A percentile compares a stretch with the other conserved stretches of the same genome.
These are phyloP conservation scores for Nothophoma quercina DNA, from an alignment of 2,329 filamentous ascomycete genomes.

Conservation along the genomic window DNA sequence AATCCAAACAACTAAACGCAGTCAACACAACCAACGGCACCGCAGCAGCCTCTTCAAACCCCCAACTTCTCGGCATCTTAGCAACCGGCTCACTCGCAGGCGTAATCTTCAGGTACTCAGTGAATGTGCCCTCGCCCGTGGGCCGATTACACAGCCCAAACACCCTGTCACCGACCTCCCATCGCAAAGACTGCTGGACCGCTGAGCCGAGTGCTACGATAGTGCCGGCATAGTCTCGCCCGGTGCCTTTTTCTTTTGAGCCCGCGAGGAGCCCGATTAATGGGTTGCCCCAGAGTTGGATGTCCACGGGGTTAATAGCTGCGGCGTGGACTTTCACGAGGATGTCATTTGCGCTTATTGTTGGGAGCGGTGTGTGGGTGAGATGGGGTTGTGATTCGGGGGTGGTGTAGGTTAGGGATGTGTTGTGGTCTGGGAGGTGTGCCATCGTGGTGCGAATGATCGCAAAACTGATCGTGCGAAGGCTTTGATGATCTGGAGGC, in stretches of 20 bases:
- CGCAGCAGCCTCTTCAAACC: constrained; percentile 34
- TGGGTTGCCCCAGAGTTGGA: constrained; percentile 46
- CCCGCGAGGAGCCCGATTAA: constrained; percentile 38
- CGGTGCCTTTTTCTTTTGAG: constrained; percentile 48
- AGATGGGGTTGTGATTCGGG: constrained; percentile 36
- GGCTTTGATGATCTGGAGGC: no score
- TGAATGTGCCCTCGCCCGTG: constrained; percentile 39
- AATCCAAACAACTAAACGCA: constrained; percentile 43
- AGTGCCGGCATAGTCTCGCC: constrained; percentile 56
- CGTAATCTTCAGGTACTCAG: constrained; percentile 30
- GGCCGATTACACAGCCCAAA: constrained; percentile 35
- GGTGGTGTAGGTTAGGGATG: constrained; percentile 36
- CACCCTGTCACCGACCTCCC: constrained; percentile 34
- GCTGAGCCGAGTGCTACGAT: constrained; percentile 44
- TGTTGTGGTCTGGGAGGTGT: constrained; percentile 31
- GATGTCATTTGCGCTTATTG: constrained; percentile 32
- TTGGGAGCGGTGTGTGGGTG: constrained; percentile 24
- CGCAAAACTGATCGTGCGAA: no score
- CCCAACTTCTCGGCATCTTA: constrained; percentile 30
- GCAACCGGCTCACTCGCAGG: constrained; percentile 32
- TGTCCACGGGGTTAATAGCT: constrained; percentile 56
- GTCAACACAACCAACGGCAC: constrained; percentile 51
- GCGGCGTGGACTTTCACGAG: constrained; percentile 54
- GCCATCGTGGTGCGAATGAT: neutral
- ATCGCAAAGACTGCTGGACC: constrained; percentile 22